A percentile compares a stretch with the other conserved stretches of the same genome.
Conservation (phyloP, 805 yeast species). For the Metschnikowia corniflorae region DNA sequence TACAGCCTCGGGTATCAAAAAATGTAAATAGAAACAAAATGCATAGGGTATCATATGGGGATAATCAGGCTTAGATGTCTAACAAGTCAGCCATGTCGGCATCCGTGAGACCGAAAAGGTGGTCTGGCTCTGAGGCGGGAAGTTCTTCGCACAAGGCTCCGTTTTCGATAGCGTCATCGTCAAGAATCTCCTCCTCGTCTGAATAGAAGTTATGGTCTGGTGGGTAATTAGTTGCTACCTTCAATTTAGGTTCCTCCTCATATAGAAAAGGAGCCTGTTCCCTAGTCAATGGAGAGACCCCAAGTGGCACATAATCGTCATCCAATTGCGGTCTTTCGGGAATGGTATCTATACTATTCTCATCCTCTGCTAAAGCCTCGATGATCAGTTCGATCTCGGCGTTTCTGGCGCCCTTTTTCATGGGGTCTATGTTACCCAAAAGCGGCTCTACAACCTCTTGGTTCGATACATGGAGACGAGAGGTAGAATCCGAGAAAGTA, state of each 20-base stretch:
- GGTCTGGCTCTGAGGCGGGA: conserved; percentile 10
- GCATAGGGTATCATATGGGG: not conserved
- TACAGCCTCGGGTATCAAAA: conserved; percentile 5
- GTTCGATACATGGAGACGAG: conserved; percentile 22
- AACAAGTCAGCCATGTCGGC: conserved; percentile 35
- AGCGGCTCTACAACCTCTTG: conserved; percentile 1
- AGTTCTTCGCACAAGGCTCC: conserved; percentile 6
- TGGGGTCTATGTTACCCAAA: conserved; percentile 23
- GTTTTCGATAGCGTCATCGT: conserved; percentile 8
- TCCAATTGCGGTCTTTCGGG: conserved; percentile 32
- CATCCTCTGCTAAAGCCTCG: conserved; percentile 26
- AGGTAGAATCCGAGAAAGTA: conserved; percentile 12
- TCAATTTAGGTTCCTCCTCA: conserved; percentile 22
- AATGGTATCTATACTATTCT: conserved; percentile 47
- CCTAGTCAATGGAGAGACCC: conserved; percentile 28
- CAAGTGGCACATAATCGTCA: conserved; percentile 10
- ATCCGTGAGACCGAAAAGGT: conserved; percentile 28
- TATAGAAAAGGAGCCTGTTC: conserved; percentile 18
- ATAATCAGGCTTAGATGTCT: conserved; percentile 31
- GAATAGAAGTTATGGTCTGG: conserved; percentile 21
- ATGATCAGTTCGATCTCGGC: conserved; percentile 11
- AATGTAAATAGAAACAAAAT: conserved; percentile 3
- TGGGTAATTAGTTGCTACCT: conserved; percentile 14
- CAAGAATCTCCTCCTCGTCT: conserved; percentile 6
- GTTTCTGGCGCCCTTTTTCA: conserved; percentile 17